phyloP scores from a whole-genome alignment of 1,284 basidiomycete genomes.

The Sporisorium graminicola region DNA sequence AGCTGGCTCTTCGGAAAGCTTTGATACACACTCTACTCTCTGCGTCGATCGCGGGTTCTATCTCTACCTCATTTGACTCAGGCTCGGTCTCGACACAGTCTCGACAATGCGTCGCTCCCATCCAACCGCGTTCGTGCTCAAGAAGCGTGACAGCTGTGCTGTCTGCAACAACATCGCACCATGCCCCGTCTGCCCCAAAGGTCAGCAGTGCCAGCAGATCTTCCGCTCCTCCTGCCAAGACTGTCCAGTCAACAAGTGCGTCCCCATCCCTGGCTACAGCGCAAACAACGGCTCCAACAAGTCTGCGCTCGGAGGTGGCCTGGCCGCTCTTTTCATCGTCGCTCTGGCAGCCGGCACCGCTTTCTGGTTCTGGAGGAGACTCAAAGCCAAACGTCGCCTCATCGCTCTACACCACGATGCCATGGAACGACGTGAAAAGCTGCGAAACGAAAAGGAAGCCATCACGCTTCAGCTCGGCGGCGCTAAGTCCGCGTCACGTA shows the following conservation, averaged over 20 bases:
- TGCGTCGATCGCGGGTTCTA: background rate
- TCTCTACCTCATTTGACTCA: background rate
- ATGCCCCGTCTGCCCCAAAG: constrained; percentile 41
- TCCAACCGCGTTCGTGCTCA: constrained; percentile 32
- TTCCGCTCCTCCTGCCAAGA: constrained; percentile 49
- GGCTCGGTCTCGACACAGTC: background rate
- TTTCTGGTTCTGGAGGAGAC: constrained; percentile 42
- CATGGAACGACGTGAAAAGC: constrained; percentile 40
- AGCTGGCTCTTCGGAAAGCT: constrained; percentile 29
- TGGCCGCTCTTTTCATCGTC: constrained; percentile 42
- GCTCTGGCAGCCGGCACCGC: constrained; percentile 21
- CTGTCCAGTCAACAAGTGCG: constrained; percentile 54
- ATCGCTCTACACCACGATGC: constrained; percentile 38
- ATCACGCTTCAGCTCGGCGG: constrained; percentile 42
- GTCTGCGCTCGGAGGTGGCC: constrained; percentile 49
- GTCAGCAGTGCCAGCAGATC: constrained; percentile 51
- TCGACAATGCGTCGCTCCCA: constrained; percentile 24
- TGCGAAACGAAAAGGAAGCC: constrained; percentile 38
- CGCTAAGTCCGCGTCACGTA: background rate
- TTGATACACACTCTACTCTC: background rate
- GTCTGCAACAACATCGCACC: constrained; percentile 50
- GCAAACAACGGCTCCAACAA: constrained; percentile 13
- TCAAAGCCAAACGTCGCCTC: constrained; percentile 29
- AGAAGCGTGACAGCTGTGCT: constrained; percentile 47
- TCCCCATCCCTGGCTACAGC: constrained; percentile 24